Evolutionary conservation across 305 asterid genomes (phyloP), one percentile per base, ranked within the genome.

Genomic region (Nicotiana rustica): DNA sequence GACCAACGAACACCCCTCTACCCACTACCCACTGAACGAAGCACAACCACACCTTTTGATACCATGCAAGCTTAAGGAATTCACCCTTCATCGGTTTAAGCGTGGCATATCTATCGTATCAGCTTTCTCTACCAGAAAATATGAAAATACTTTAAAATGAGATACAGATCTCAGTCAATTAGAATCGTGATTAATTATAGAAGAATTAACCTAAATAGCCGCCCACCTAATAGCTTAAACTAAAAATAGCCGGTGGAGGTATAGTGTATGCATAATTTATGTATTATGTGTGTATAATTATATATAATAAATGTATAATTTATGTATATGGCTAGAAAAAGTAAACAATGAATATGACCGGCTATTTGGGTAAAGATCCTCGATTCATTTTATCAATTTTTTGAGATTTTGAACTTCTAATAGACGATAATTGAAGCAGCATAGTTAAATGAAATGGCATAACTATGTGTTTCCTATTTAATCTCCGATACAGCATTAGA

Each of bases 71-170:
- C 61, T n/a, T 13, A 21, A 47, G 33, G 61, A 71, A n/a, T 71
- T 44, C n/a, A 18, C 77, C 77, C 41, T 36, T 36, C 49, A 41
- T 10, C 49, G 3, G 13, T 12, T 44, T 71, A 44, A 71, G 61
- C 13, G 1, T 6, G n/a, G 21, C 78, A 44, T 47, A 71, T 10
- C 38, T 12, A 71, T 12, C 7, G 21, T 12, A 19, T 3, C 79
- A 71, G 36, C 61, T 71, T 71, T 44, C 79, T 71, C 79, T 47
- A 71, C 38, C 79, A 21, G 13, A 59, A 71, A 47, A 71, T 47
- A 18, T 47, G 61, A 47, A 47, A 41, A 71, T 1, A 71, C 1
- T 59, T 47, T 19, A 1, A 71, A 71, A 47, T 44, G 78, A 71
- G 61, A 47, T 71, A 71, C 14, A 47, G 61, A 3, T 71, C 41